Evolutionary conservation across 768 basidiomycete species (phyloP).

Genomic region (Boletus reticuloceps): DNA sequence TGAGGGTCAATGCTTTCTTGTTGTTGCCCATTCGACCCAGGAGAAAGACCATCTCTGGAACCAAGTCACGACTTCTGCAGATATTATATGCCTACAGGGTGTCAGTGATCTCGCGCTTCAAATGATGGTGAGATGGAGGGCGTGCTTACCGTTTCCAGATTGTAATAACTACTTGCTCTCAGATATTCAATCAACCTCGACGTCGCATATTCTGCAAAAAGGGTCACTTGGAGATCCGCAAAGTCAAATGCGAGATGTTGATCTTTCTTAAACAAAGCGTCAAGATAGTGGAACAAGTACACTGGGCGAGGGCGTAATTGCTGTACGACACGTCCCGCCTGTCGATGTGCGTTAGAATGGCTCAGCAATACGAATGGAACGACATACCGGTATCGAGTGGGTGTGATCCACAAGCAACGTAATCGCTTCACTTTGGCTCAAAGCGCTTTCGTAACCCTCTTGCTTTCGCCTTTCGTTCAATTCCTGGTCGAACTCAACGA

Average conservation of each 20-base stretch:
- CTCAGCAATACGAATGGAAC: background rate
- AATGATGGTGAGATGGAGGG: background rate
- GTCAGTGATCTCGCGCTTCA: background rate
- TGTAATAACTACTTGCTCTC: constrained; percentile 88
- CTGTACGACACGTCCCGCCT: constrained; percentile 87
- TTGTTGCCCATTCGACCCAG: constrained; percentile 98
- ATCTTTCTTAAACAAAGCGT: constrained; percentile 86
- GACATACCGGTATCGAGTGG: constrained; percentile 88
- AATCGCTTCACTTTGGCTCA: constrained; percentile 73
- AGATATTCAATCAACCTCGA: constrained; percentile 84
- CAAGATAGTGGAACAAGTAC: constrained; percentile 91
- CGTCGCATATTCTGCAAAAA: constrained; percentile 88
- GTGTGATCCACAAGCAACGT: constrained; percentile 88
- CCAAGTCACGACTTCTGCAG: constrained; percentile 81
- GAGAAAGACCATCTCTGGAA: constrained; percentile 96
- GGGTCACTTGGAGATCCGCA: constrained; percentile 83
- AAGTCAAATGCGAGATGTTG: constrained; percentile 75
- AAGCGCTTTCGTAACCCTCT: constrained; percentile 38
- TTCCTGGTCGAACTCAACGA: constrained; percentile 95
- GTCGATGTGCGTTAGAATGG: constrained; percentile 2
- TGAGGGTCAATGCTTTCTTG: constrained; percentile 88
- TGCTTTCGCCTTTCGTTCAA: constrained; percentile 58
- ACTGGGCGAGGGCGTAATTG: constrained; percentile 75
- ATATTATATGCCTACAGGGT: constrained; percentile 72
- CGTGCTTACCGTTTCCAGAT: constrained; percentile 66